Base-by-base conservation (phyloP, 1,139 yeast species). In the Debaryomyces psychrophilus region DNA sequence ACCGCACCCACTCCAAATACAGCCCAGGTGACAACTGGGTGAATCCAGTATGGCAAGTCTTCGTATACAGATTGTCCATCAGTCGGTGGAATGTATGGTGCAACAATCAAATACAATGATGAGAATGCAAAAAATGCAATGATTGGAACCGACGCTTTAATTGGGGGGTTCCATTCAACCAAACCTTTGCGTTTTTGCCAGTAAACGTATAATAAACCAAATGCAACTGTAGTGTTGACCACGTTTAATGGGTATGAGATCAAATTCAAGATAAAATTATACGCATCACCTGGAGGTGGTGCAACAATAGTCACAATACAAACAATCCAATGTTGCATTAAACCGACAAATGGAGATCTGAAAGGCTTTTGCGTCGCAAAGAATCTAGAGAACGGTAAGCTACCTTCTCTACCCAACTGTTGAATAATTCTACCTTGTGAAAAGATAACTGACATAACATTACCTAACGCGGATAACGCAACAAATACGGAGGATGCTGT, bases 21-120 rank as follows among this genome's bases (percentile, higher is more conserved):
- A 51, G 85, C 93, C 85, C 90, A 80, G 8, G 95, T 85, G 18
- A 87, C 90, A 43, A 87, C 95, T 59, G 92, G 84, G 64, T 87
- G 95, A 47, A 85, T 77, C 77, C 82, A 89, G 70, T 87, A 89
- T 34, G 95, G 96, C 57, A 87, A 69, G 46, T 63, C 58, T 39
- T 80, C 68, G 74, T 87, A 88, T 48, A 85, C 90, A 41, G 75
- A 73, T 67, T 85, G 87, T 29, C 85, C 87, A 34, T 61, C 71
- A 29, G 75, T 61, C 44, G 95, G 96, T 35, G 95, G 92, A 52
- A 89, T 77, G 62, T 86, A 88, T 45, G 96, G 96, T 38, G 95
- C 93, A 48, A 80, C 79, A 47, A 87, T 77, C 60, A 89, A 73
- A 61, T 87, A 89, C 23, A 85, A 58, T 15, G 90, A 86, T 7